Percentiles rank a stretch among this genome's conserved stretches.
Conservation (phyloP, 768 basidiomycete genomes). For the Mycena kentingensis region DNA sequence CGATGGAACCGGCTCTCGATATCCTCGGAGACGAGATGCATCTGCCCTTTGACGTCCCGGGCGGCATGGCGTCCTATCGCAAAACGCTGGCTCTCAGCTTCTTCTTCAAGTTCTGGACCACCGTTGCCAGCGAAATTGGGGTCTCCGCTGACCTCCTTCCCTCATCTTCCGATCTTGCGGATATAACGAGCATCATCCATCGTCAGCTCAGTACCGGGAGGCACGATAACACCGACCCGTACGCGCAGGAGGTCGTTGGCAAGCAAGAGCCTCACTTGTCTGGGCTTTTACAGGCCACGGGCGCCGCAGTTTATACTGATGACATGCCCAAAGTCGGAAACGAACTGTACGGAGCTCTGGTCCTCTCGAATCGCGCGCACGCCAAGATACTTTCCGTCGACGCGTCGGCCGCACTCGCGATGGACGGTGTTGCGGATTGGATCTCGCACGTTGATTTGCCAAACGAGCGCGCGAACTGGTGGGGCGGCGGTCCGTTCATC, state of each 20-base stretch:
- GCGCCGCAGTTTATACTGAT: constrained; percentile 23
- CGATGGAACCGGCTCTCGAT: constrained; percentile 20
- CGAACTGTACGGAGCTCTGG: constrained; percentile 22
- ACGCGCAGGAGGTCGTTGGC: constrained; percentile 24
- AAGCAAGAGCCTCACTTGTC: constrained; percentile 23
- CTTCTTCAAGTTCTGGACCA: constrained; percentile 26
- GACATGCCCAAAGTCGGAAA: constrained; percentile 24
- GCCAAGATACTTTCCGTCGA: constrained; percentile 24
- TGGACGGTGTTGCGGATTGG: constrained; percentile 21
- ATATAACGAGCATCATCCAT: constrained; percentile 19
- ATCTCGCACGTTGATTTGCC: constrained; percentile 21
- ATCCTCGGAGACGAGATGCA: constrained; percentile 19
- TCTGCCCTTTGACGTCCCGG: constrained; percentile 24
- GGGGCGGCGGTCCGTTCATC: constrained; percentile 17
- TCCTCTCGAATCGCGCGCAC: constrained; percentile 20
- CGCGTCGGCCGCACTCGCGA: constrained; percentile 15
- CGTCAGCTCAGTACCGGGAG: constrained; percentile 16
- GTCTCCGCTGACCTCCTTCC: constrained; percentile 13
- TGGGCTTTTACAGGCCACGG: constrained; percentile 22
- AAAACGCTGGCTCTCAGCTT: constrained; percentile 26
- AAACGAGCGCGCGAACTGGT: constrained; percentile 22
- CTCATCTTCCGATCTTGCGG: constrained; percentile 8
- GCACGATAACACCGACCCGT: constrained; percentile 23
- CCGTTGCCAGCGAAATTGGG: constrained; percentile 19
- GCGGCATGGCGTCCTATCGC: constrained; percentile 24